Evolutionary conservation across 495 filamentous ascomycete genomes (phyloP).

Genomic region (Hypoxylon subgilvum): DNA sequence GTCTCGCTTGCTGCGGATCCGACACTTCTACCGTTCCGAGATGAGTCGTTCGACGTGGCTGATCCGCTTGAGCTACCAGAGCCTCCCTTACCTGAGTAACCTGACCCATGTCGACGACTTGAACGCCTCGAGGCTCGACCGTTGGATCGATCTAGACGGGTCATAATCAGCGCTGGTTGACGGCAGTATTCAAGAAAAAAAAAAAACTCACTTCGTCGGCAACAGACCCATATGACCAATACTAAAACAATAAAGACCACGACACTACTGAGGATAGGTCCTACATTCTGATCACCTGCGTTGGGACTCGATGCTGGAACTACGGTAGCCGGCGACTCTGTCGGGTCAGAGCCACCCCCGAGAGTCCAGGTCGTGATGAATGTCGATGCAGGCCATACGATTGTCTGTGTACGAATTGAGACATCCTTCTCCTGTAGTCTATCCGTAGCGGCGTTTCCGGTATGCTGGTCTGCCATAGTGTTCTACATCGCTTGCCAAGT

Average conservation of each 20-base stretch:
- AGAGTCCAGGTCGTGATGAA: slow-evolving; percentile 30
- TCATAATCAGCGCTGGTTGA: neutral
- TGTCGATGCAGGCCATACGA: slow-evolving; percentile 25
- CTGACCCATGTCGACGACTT: slow-evolving; percentile 18
- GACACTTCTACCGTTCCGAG: slow-evolving; percentile 12
- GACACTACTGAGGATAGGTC: slow-evolving; percentile 24
- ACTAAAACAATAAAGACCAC: slow-evolving; percentile 23
- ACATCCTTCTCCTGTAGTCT: neutral
- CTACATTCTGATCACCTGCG: slow-evolving; percentile 10
- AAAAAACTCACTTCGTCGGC: slow-evolving; percentile 22
- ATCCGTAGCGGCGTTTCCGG: neutral
- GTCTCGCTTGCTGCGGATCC: slow-evolving; percentile 19
- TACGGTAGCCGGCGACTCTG: slow-evolving; percentile 17
- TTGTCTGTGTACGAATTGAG: slow-evolving; percentile 28
- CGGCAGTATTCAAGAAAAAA: neutral
- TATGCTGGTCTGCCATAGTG: slow-evolving; percentile 6
- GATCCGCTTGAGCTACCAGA: slow-evolving; percentile 19
- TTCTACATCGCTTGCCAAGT: neutral
- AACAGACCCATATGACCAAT: slow-evolving; percentile 26
- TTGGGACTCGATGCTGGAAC: slow-evolving; percentile 10
- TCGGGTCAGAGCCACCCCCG: slow-evolving; percentile 16
- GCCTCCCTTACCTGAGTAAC: slow-evolving; percentile 16
- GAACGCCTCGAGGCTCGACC: slow-evolving; percentile 22
- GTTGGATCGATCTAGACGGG: slow-evolving; percentile 4
- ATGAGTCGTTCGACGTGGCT: slow-evolving; percentile 13